Conservation (phyloP, 1,284 basidiomycete genomes). For the Leccinum pachyderme region DNA sequence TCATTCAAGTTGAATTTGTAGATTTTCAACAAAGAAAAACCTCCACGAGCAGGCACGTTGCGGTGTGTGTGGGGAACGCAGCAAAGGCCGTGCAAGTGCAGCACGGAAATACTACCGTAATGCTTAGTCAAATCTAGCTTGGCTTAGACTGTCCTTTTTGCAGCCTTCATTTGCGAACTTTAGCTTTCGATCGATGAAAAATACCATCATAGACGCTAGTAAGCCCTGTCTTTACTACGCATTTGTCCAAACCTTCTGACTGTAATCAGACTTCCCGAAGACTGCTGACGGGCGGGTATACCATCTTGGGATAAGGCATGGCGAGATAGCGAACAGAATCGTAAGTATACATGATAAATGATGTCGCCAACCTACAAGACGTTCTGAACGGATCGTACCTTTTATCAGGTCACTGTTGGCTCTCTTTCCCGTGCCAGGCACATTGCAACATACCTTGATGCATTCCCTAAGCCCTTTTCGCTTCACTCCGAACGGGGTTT, state of each 20-base stretch:
- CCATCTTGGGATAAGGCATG: slow-evolving; percentile 70
- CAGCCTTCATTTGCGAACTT: background rate
- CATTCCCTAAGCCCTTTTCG: slow-evolving; percentile 54
- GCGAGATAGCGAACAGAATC: slow-evolving; percentile 81
- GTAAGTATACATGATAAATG: slow-evolving; percentile 39
- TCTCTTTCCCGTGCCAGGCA: slow-evolving; percentile 64
- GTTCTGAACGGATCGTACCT: slow-evolving; percentile 3
- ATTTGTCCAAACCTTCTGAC: background rate
- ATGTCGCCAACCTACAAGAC: background rate
- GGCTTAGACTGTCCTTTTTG: background rate
- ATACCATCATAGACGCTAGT: slow-evolving; percentile 30
- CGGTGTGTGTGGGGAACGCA: slow-evolving; percentile 1
- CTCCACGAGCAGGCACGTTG: background rate
- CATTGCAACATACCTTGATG: slow-evolving; percentile 63
- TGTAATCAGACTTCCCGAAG: slow-evolving; percentile 64
- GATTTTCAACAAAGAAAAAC: background rate
- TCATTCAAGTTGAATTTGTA: background rate
- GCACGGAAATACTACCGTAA: background rate
- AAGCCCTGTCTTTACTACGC: slow-evolving; percentile 13
- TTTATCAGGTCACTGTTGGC: slow-evolving; percentile 68
- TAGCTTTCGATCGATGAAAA: slow-evolving; percentile 23
- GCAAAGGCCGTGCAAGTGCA: background rate
- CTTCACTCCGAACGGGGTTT: slow-evolving; percentile 76
- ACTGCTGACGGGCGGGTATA: slow-evolving; percentile 71
- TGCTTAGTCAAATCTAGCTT: slow-evolving; percentile 18